Conservation (phyloP, 2,329 filamentous ascomycete genomes). For the Stagonosporopsis tanaceti region DNA sequence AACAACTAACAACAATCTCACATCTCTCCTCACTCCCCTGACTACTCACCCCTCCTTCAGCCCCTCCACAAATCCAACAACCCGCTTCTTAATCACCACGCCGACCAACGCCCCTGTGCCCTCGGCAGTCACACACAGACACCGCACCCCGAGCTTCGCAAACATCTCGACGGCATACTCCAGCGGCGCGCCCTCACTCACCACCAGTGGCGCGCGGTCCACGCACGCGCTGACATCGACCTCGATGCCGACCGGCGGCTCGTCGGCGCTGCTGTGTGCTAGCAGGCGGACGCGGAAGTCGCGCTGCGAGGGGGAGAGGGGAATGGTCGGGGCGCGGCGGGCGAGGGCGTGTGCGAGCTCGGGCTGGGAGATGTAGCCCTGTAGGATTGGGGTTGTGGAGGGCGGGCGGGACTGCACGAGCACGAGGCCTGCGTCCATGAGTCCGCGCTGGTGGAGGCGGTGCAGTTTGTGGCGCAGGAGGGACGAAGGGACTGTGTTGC, state of each 20-base stretch:
- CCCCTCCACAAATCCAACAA: conserved; percentile 62
- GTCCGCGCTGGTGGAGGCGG: conserved; percentile 58
- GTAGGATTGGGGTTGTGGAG: conserved; percentile 51
- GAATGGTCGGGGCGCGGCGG: conserved; percentile 37
- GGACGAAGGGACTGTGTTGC: conserved; percentile 54
- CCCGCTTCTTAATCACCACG: conserved; percentile 66
- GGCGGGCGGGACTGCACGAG: conserved; percentile 53
- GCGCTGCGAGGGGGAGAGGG: background rate
- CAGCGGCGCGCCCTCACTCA: conserved; percentile 62
- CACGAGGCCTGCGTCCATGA: conserved; percentile 66
- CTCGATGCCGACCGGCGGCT: conserved; percentile 27
- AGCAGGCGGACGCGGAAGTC: conserved; percentile 51
- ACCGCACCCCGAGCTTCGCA: conserved; percentile 63
- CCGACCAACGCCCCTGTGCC: conserved; percentile 60
- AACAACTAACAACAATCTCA: no score
- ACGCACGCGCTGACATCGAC: conserved; percentile 60
- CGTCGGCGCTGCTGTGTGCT: conserved; percentile 43
- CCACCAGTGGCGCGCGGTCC: conserved; percentile 61
- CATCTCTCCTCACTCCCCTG: no score
- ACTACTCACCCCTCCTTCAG: conserved; percentile 28
- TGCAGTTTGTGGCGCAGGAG: conserved; percentile 57
- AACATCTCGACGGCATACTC: conserved; percentile 69
- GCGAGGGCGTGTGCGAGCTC: conserved; percentile 62
- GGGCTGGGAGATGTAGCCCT: conserved; percentile 64
- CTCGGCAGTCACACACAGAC: conserved; percentile 64